A percentile compares a stretch with the other conserved stretches of the same genome.
phyloP scores from a whole-genome alignment of 306 rosid genomes.

The Herpetospermum pedunculosum region DNA sequence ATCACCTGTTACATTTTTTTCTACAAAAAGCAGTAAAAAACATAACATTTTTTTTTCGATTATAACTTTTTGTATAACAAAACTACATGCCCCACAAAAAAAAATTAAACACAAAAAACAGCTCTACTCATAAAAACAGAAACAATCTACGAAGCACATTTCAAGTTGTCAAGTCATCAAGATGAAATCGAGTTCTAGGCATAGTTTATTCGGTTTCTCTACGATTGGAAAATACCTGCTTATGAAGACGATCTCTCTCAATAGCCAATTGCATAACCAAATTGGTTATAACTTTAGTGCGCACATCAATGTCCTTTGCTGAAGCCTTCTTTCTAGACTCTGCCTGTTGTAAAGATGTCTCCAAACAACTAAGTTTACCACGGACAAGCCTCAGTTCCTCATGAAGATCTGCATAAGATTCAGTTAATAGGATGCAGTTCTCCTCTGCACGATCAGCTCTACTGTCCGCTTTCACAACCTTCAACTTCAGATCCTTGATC shows the following conservation, averaged over 20 bases:
- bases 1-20: neutral
- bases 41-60: neutral
- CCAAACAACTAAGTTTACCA: constrained; percentile 48
- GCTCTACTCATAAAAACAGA: neutral
- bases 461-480: constrained; percentile 59
- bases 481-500: constrained; percentile 62
- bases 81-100: neutral
- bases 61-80: neutral
- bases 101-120: neutral
- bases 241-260: constrained; percentile 87
- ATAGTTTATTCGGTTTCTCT: neutral
- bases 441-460: constrained; percentile 68
- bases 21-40: neutral
- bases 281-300: constrained; percentile 39
- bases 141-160: neutral
- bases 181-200: neutral
- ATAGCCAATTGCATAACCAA: constrained; percentile 61
- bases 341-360: constrained; percentile 52
- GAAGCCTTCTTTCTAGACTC: constrained; percentile 58
- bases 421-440: constrained; percentile 54
- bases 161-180: neutral
- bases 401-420: constrained; percentile 51
- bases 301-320: constrained; percentile 51
- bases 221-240: constrained; percentile 45
- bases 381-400: constrained; percentile 58